Conservation (phyloP, 495 filamentous ascomycete species). For the Sporormia fimetaria region DNA sequence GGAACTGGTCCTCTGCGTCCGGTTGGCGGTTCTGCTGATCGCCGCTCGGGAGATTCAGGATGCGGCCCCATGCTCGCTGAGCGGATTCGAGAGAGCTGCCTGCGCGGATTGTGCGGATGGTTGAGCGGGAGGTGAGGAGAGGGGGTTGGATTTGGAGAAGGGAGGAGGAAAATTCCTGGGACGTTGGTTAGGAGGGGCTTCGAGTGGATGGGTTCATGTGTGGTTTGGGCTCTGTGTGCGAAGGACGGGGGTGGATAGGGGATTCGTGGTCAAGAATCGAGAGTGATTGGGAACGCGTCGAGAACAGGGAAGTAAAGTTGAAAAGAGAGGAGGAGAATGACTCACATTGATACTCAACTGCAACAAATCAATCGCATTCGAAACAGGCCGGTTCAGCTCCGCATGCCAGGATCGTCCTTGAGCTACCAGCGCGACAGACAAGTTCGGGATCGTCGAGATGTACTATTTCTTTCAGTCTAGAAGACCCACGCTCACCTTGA, state of each 20-base stretch:
- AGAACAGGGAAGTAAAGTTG: background rate
- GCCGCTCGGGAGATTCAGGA: conserved; percentile 25
- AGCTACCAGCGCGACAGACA: conserved; percentile 15
- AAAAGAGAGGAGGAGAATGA: background rate
- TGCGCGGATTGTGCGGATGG: conserved; percentile 25
- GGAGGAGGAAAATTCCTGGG: conserved; percentile 1
- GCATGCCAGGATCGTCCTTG: conserved; percentile 22
- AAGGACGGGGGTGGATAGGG: background rate
- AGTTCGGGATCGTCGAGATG: conserved; percentile 15
- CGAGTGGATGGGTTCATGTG: no score
- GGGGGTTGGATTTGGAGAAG: conserved; percentile 6
- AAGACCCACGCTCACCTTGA: background rate
- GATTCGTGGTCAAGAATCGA: no score
- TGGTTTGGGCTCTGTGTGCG: no score
- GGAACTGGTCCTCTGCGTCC: no score
- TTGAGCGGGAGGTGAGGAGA: conserved; percentile 13
- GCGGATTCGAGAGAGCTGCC: conserved; percentile 22
- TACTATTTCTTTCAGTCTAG: conserved; percentile 7
- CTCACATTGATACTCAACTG: conserved; percentile 3
- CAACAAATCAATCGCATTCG: conserved; percentile 11
- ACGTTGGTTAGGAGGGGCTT: no score
- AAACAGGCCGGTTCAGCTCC: conserved; percentile 21
- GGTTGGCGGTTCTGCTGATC: no score
- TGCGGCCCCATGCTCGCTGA: conserved; percentile 21
- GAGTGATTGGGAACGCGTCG: background rate